Evolutionary conservation across 169 alveolate species (phyloP), one percentile per base, ranked within the genome.

Genomic region (Eimeria falciformis): DNA sequence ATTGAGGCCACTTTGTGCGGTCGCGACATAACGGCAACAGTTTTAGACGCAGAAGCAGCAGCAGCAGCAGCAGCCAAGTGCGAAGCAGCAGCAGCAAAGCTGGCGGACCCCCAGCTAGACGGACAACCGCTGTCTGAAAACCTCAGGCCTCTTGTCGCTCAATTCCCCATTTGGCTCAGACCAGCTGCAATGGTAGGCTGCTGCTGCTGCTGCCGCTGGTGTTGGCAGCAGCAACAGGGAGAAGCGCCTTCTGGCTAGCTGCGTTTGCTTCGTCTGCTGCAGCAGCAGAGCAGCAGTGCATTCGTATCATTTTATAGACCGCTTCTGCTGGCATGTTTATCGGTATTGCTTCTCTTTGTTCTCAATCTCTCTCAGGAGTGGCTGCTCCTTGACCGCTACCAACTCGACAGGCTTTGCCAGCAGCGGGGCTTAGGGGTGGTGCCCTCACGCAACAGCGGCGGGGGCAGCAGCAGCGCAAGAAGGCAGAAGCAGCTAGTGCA

Each of bases 351-450:
- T 58, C 27, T 58, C 23, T 58, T 2, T 58, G 4, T 58, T 58
- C 2, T 33, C 29, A 7, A 11, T 17, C 29, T 9, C 50, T 18
- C 11, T 37, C 83, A 85, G 92, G 92, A 85, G 23, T 85, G 92
- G 92, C 69, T 85, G 33, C 55, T 68, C 55, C 83, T 85, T 25
- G 92, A 85, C 83, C 83, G 86, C n/a, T 85, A 68, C 56, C 92
- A 85, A 71, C 73, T 85, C 17, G 92, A 85, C 71, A 85, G 83
- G 85, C 83, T 85, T 69, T 85, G 92, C 73, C 92, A 85, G 85
- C 92, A 85, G 58, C 92, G 92, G 71, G 92, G 92, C 17, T 71
- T 85, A 29, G 90, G 90, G 3, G 90, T 81, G 50, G 33, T 81
- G 58, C 90, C 90, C 17, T 81, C 90, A 3, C 90, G 90, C 90